Evolutionary conservation across 495 filamentous ascomycete genomes (phyloP).

Genomic region (Podospora tetraspora): DNA sequence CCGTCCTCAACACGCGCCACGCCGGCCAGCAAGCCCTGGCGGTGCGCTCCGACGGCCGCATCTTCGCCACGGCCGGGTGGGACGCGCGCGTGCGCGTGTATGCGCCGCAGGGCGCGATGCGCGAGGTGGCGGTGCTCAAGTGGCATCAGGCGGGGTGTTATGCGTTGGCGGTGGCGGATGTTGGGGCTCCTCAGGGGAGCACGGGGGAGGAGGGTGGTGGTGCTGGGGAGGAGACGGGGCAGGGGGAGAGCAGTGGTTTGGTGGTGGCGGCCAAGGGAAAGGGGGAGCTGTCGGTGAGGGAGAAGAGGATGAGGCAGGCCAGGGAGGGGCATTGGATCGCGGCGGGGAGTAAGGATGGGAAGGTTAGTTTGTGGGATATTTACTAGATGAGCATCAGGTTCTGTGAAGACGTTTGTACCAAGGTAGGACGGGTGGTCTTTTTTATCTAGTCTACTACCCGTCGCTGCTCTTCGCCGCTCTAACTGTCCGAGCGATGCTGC

Average conservation of each 20-base stretch:
- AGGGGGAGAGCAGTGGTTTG: conserved; percentile 19
- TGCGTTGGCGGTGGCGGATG: conserved; percentile 34
- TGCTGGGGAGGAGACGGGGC: conserved; percentile 1
- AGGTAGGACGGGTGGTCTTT: no score
- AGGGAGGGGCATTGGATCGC: conserved; percentile 80
- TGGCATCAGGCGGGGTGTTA: conserved; percentile 93
- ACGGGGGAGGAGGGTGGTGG: neutral
- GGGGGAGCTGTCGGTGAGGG: conserved; percentile 53
- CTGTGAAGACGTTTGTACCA: neutral
- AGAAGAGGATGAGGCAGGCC: conserved; percentile 59
- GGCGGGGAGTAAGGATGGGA: conserved; percentile 90
- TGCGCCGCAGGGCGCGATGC: conserved; percentile 63
- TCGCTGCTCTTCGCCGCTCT: neutral
- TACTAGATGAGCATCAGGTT: conserved; percentile 32
- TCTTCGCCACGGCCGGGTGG: conserved; percentile 94
- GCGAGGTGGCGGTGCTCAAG: conserved; percentile 87
- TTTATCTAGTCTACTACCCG: neutral
- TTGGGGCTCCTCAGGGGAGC: conserved; percentile 54
- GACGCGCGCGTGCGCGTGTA: conserved; percentile 78
- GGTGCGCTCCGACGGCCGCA: conserved; percentile 72
- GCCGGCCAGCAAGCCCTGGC: conserved; percentile 77
- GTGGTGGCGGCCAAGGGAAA: conserved; percentile 54
- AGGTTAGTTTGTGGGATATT: conserved; percentile 95
- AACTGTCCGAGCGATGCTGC: neutral
- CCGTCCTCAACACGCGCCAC: conserved; percentile 70